These are phyloP conservation scores for Leccinum fallax DNA, from an alignment of 1,284 basidiomycete genomes.

Conservation along the genomic window DNA sequence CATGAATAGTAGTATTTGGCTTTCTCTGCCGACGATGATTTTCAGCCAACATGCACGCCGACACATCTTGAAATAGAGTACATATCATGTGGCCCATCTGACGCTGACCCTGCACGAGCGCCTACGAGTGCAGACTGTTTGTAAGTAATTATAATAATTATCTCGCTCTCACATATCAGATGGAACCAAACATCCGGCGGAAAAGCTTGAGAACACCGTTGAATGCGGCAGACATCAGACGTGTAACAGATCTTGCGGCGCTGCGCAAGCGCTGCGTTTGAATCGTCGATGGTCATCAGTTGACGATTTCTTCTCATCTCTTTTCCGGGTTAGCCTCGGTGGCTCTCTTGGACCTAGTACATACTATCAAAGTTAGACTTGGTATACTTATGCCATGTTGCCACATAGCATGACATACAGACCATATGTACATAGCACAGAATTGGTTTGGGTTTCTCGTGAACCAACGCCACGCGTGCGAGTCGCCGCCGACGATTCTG, in stretches of 20 bases:
- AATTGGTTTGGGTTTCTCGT: neutral
- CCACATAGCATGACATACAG: neutral
- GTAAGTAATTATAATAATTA: neutral
- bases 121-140: neutral
- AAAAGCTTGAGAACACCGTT: neutral
- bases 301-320: neutral
- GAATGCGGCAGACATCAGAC: slow-evolving; percentile 7
- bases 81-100: neutral
- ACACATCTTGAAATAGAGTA: neutral
- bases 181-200: slow-evolving; percentile 2
- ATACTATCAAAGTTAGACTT: neutral
- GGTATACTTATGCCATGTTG: neutral
- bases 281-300: neutral
- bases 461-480: neutral
- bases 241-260: slow-evolving; percentile 6
- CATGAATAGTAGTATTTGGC: neutral
- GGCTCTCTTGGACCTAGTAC: neutral
- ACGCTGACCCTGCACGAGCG: neutral
- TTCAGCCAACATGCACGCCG: neutral
- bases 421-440: neutral
- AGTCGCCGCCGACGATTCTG: too few relatives aligned
- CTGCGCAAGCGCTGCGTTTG: neutral
- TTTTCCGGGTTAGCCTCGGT: neutral
- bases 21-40: neutral
- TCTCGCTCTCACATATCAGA: neutral